A percentile compares a stretch with the other conserved stretches of the same genome.
phyloP scores from a whole-genome alignment of 1,284 basidiomycete genomes.

The Anthracocystis walkeri region DNA sequence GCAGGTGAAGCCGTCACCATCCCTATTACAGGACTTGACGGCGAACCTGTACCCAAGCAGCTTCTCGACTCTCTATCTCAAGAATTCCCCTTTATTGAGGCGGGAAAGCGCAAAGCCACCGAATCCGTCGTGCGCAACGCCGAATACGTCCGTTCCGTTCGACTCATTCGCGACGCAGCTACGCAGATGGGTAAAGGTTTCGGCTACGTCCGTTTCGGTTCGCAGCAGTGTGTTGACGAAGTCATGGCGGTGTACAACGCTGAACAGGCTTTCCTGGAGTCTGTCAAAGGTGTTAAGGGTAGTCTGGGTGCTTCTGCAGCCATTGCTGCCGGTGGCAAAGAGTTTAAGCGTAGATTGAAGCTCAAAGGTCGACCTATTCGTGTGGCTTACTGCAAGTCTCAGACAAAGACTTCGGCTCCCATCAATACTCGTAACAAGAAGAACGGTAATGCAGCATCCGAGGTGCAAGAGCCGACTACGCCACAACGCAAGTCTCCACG shows the following conservation, averaged over 20 bases:
- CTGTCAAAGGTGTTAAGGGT: conserved; percentile 37
- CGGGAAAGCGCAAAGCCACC: conserved; percentile 27
- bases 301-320: conserved; percentile 42
- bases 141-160: conserved; percentile 84
- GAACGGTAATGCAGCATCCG: not conserved
- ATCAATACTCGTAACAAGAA: not conserved
- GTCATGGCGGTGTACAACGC: conserved; percentile 63
- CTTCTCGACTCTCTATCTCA: conserved; percentile 28
- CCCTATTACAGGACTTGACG: conserved; percentile 42
- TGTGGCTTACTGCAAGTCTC: conserved; percentile 63
- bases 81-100: conserved; percentile 35
- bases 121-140: conserved; percentile 45
- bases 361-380: conserved; percentile 61
- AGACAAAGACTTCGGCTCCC: conserved; percentile 34
- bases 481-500: conserved; percentile 28
- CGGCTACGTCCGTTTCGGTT: conserved; percentile 89
- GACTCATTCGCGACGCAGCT: conserved; percentile 88
- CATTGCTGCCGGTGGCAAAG: conserved; percentile 52
- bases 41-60: conserved; percentile 21
- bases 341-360: conserved; percentile 65
- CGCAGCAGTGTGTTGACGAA: conserved; percentile 72
- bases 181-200: conserved; percentile 98
- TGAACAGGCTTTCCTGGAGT: conserved; percentile 61
- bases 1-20: conserved; percentile 40
- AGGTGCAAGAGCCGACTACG: conserved; percentile 22